phyloP scores from a whole-genome alignment of 1,139 yeast species.

The Scheffersomyces illinoinensis region DNA sequence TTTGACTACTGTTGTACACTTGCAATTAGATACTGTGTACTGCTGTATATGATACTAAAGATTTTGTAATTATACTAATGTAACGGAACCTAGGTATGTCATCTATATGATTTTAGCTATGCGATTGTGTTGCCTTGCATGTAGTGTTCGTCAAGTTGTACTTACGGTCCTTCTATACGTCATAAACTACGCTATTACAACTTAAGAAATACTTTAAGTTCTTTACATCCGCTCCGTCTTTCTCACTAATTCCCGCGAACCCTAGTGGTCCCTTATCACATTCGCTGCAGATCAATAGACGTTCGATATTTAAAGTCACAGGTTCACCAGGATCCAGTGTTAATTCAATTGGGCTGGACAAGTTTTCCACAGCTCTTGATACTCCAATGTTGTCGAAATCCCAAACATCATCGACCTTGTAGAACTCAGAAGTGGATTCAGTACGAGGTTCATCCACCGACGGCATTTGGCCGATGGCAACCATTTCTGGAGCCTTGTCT shows the following conservation, averaged over 20 bases:
- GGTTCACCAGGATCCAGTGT: constrained; percentile 11
- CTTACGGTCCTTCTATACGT: constrained; percentile 8
- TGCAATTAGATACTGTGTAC: neutral
- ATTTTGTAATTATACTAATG: neutral
- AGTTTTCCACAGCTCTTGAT: constrained; percentile 46
- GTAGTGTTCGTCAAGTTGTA: neutral
- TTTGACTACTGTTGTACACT: neutral
- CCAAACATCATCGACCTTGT: constrained; percentile 60
- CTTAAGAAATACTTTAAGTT: constrained; percentile 46
- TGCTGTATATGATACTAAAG: neutral
- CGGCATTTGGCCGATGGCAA: constrained; percentile 13
- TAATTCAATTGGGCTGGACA: constrained; percentile 18
- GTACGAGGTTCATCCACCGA: neutral
- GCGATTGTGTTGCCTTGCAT: neutral
- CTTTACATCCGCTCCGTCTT: constrained; percentile 28
- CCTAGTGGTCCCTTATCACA: constrained; percentile 79
- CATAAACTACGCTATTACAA: constrained; percentile 45
- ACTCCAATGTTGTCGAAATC: constrained; percentile 78
- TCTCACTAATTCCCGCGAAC: constrained; percentile 48
- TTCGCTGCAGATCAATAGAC: constrained; percentile 65
- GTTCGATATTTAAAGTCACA: constrained; percentile 35
- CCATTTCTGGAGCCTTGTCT: constrained; percentile 34
- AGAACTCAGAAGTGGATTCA: constrained; percentile 23
- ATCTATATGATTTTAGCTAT: neutral
- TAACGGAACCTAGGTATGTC: neutral